A percentile compares a stretch with the other conserved stretches of the same genome.
phyloP scores from a whole-genome alignment of 1,284 basidiomycete species.

The Xerocomus amazonicus region DNA sequence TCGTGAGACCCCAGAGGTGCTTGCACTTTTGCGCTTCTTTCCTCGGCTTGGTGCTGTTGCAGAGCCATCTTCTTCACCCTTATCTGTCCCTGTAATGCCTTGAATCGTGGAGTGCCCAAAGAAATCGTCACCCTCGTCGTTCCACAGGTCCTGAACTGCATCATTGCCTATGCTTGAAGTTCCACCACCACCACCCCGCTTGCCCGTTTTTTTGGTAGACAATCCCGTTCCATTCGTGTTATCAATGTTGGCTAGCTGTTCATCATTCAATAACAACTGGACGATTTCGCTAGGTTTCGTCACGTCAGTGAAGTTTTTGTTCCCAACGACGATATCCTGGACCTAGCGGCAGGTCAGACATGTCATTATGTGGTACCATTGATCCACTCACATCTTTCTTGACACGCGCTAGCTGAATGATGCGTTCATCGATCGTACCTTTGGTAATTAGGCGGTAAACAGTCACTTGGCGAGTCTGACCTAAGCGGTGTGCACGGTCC shows the following conservation, averaged over 20 bases:
- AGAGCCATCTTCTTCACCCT: conserved; percentile 35
- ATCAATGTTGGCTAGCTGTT: conserved; percentile 72
- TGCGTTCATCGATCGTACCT: conserved; percentile 98
- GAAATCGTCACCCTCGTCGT: conserved; percentile 81
- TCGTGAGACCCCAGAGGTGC: conserved; percentile 16
- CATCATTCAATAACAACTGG: conserved; percentile 92
- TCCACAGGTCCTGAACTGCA: conserved; percentile 68
- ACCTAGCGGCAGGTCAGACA: conserved; percentile 50
- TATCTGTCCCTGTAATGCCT: conserved; percentile 29
- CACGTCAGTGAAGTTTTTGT: conserved; percentile 89
- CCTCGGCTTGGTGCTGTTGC: conserved; percentile 26
- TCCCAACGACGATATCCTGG: conserved; percentile 99
- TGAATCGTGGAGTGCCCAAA: conserved; percentile 51
- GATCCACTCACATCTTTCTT: conserved; percentile 82
- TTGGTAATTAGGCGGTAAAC: conserved; percentile 96
- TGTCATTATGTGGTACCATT: neutral
- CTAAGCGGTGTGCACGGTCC: conserved; percentile 98
- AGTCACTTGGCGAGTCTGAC: conserved; percentile 98
- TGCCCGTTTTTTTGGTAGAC: conserved; percentile 40
- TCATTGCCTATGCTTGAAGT: conserved; percentile 33
- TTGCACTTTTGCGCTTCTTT: conserved; percentile 35
- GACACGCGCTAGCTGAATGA: conserved; percentile 89
- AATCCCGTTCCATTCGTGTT: conserved; percentile 37
- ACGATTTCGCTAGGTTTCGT: conserved; percentile 98
- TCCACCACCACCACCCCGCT: conserved; percentile 31